Evolutionary conservation across 2,329 filamentous ascomycete species (phyloP).

Genomic region (Pseudogymnoascus sp.): DNA sequence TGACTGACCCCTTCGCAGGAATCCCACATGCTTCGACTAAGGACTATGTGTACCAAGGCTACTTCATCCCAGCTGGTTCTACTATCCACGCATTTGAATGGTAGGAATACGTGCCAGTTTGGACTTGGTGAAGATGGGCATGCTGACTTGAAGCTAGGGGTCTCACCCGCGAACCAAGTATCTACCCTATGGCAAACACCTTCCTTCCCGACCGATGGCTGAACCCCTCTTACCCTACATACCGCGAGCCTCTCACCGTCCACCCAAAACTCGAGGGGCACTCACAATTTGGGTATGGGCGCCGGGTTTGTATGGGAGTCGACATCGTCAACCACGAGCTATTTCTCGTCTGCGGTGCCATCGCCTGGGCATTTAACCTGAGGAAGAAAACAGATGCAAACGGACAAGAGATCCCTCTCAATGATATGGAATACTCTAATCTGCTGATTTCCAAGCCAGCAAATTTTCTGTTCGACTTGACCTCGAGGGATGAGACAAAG

Average conservation of each 20-base stretch:
- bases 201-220: conserved; percentile 57
- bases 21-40: conserved; percentile 45
- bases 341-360: conserved; percentile 39
- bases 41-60: conserved; percentile 48
- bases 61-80: conserved; percentile 45
- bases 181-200: conserved; percentile 56
- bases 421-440: conserved; percentile 17
- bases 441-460: conserved; percentile 40
- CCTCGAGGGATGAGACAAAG: conserved; percentile 33
- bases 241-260: conserved; percentile 53
- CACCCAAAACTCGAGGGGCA: conserved; percentile 57
- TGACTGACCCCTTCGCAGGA: conserved; percentile 20
- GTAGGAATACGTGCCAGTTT: conserved; percentile 26
- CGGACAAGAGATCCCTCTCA: conserved; percentile 17
- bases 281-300: conserved; percentile 58
- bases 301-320: conserved; percentile 54
- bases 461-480: conserved; percentile 39
- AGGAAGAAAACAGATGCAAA: conserved; percentile 16
- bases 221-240: conserved; percentile 54
- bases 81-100: conserved; percentile 46
- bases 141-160: conserved; percentile 27
- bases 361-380: conserved; percentile 44
- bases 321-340: conserved; percentile 54
- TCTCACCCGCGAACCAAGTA: conserved; percentile 48
- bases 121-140: not conserved